A percentile compares a stretch with the other conserved stretches of the same genome.
Evolutionary conservation across 441 rosid species (phyloP).

Genomic region (Adansonia gregorii): DNA sequence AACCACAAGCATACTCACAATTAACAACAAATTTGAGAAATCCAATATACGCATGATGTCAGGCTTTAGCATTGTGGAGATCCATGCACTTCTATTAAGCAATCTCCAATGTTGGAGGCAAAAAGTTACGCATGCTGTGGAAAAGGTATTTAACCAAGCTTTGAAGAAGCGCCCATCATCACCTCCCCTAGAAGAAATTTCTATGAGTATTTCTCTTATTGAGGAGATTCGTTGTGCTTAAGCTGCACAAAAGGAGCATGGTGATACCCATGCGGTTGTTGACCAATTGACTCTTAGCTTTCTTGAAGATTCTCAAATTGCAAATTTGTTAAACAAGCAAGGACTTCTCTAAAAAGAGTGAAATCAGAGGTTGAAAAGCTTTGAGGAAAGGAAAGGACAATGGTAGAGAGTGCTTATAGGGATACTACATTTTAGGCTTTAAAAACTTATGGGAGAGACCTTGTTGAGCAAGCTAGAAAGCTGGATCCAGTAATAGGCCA

Average conservation of each 20-base stretch:
- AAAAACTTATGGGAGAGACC: constrained; percentile 88
- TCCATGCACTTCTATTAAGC: constrained; percentile 52
- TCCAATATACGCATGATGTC: too few relatives aligned
- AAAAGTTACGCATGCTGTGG: constrained; percentile 56
- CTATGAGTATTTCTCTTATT: constrained; percentile 67
- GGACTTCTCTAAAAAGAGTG: constrained; percentile 51
- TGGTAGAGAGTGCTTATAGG: too few relatives aligned
- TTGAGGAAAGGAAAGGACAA: too few relatives aligned
- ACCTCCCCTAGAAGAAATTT: constrained; percentile 77
- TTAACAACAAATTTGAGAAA: too few relatives aligned
- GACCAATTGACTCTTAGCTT: constrained; percentile 80
- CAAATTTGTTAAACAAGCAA: constrained; percentile 73
- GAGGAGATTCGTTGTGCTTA: constrained; percentile 81
- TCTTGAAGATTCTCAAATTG: constrained; percentile 83
- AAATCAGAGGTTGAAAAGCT: too few relatives aligned
- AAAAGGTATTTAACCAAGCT: constrained; percentile 68
- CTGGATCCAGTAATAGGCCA: constrained; percentile 89
- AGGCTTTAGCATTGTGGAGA: too few relatives aligned
- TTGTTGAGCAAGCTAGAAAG: constrained; percentile 91
- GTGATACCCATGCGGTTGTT: constrained; percentile 76
- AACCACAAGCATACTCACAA: too few relatives aligned
- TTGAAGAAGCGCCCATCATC: constrained; percentile 73
- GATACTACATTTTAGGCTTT: constrained; percentile 64
- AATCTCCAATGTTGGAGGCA: constrained; percentile 56
- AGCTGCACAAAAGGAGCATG: constrained; percentile 65